phyloP scores from a whole-genome alignment of 768 basidiomycete species.

The Neoboletus brunneissimus region DNA sequence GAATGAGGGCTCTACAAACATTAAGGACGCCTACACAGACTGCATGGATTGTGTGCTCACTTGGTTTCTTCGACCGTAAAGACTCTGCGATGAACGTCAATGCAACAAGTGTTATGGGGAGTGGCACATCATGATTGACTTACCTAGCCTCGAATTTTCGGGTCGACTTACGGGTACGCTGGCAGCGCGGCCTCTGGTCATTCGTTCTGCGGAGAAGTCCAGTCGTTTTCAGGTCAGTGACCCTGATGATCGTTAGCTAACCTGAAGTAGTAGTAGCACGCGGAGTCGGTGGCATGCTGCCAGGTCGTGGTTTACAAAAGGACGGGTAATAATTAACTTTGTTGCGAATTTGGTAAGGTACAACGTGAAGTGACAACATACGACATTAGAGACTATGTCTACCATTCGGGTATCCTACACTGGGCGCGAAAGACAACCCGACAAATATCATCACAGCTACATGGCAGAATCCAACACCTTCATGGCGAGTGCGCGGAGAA shows the following conservation, averaged over 20 bases:
- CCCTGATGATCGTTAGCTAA: constrained; percentile 9
- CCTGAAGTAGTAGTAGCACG: constrained; percentile 10
- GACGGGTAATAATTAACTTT: not conserved
- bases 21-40: not conserved
- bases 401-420: constrained; percentile 10
- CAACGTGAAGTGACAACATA: not conserved
- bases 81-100: constrained; percentile 17
- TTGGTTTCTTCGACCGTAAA: constrained; percentile 11
- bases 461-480: constrained; percentile 76
- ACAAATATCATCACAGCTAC: constrained; percentile 4
- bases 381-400: not conserved
- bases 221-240: constrained; percentile 5
- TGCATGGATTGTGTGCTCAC: constrained; percentile 8
- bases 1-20: constrained; percentile 5
- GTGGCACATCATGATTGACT: constrained; percentile 9
- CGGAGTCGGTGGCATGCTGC: constrained; percentile 13
- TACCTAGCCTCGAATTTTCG: constrained; percentile 14
- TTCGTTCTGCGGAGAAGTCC: constrained; percentile 13
- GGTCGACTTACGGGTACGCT: constrained; percentile 18
- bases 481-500: constrained; percentile 75
- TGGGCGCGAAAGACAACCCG: not conserved
- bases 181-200: constrained; percentile 5
- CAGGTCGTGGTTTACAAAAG: not conserved
- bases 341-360: constrained; percentile 4
- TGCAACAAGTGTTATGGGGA: not conserved